Base-by-base conservation (phyloP, 2,329 filamentous ascomycete species). In the Camillea tinctor region DNA sequence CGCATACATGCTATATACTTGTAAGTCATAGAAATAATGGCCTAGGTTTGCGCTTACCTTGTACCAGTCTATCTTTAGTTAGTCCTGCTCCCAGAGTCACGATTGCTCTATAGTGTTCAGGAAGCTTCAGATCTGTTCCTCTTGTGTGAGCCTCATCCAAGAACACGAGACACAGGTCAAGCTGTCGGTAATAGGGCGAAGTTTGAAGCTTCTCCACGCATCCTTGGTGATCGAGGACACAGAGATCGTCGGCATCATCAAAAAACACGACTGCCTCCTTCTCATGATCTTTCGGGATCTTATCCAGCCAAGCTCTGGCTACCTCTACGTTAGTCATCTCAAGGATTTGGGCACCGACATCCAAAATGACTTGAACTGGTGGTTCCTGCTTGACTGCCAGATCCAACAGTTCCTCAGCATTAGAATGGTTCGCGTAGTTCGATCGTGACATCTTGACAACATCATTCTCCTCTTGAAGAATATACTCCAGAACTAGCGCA, bases 71-170 rank as follows among this genome's bases (percentile, higher is more conserved):
- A 61, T 93, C 90, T 62, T 93, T 93, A 0, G 85, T 88, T 1
- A 92, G 64, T 3, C 78, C 76, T 0, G 86, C 79, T 0, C 89
- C 89, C 0, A 94, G 70, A 0, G 88, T 92, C 0, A 93, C 85
- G 0, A 85, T 86, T 0, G 89, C 90, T 0, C 84, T 77, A 64
- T 87, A 88, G 13, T 80, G 4, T 0, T 59, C 58, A 0, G 88
- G 89, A 0, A 92, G 72, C 36, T 81, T 83, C 0, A 93, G 68
- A 63, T 93, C 89, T 0, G 83, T 91, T 0, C 90, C 89, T 61
- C 89, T 73, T 0, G 89, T 91, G 62, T 93, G 89, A 0, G 83
- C 81, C 59, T 93, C 85, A 54, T 93, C 89, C 0, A 93, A 76
- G 57, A 87, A 93, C 0, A 92, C 78, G 0, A 91, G 70, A 57